phyloP scores from a whole-genome alignment of 202 grass and related monocot species.

The Zizania palustris region DNA sequence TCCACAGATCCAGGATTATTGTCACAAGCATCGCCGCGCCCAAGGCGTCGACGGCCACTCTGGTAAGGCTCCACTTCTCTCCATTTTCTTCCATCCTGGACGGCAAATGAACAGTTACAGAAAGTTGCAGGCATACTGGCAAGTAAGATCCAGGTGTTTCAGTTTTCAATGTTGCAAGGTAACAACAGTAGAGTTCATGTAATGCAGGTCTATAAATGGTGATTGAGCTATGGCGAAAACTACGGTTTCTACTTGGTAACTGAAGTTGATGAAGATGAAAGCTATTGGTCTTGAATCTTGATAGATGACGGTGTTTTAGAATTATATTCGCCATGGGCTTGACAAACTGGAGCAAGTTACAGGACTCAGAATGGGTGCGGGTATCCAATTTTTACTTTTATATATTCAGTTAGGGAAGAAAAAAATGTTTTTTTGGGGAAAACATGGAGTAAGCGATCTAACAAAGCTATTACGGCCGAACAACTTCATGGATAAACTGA shows the following conservation, averaged over 20 bases:
- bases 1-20: conserved; percentile 86
- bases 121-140: not conserved
- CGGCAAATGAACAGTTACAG: not conserved
- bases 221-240: too few relatives aligned
- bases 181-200: not conserved
- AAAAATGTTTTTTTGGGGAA: not conserved
- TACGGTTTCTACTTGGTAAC: not conserved
- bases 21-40: conserved; percentile 95
- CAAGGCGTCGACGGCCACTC: conserved; percentile 80
- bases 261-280: too few relatives aligned
- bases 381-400: too few relatives aligned
- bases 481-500: not conserved
- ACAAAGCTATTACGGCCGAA: not conserved
- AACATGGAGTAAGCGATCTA: not conserved
- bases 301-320: not conserved
- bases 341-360: too few relatives aligned
- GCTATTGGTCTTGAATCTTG: not conserved
- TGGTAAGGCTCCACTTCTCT: conserved; percentile 77
- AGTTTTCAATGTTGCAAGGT: not conserved
- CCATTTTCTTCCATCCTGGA: conserved; percentile 83
- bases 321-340: not conserved
- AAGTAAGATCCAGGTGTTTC: not conserved
- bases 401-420: not conserved
- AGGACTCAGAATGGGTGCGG: too few relatives aligned
- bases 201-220: too few relatives aligned